A percentile compares a stretch with the other conserved stretches of the same genome.
phyloP scores from a whole-genome alignment of 306 rosid species.

The Quercus agrifolia region DNA sequence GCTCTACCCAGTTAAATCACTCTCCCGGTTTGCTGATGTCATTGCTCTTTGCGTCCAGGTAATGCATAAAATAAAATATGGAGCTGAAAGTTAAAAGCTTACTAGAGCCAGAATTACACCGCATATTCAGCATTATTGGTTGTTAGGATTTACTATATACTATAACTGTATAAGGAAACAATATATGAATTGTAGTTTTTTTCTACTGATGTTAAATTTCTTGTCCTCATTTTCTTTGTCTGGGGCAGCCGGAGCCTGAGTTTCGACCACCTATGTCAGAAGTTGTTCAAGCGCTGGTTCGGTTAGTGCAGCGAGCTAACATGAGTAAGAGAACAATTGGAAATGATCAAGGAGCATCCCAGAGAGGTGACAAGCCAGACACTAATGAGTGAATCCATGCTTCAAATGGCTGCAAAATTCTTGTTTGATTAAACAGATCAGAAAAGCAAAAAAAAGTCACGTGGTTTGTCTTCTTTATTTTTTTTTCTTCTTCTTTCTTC shows the following conservation, averaged over 20 bases:
- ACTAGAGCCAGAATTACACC: background rate
- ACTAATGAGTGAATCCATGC: constrained; percentile 43
- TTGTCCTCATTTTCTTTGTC: constrained; percentile 1
- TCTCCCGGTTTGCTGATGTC: constrained; percentile 96
- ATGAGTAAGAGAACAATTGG: constrained; percentile 95
- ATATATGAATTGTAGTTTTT: background rate
- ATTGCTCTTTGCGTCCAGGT: constrained; percentile 99
- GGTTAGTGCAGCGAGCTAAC: constrained; percentile 90
- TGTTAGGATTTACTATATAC: background rate
- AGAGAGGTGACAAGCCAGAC: constrained; percentile 44
- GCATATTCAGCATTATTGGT: background rate
- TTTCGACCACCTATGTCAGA: constrained; percentile 99
- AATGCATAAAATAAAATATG: constrained; percentile 17
- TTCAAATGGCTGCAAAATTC: constrained; percentile 26
- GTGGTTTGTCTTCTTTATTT: constrained; percentile 3
- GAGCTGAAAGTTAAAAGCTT: background rate
- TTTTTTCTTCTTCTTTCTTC: background rate
- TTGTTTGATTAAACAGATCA: background rate
- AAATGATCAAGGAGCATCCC: constrained; percentile 65
- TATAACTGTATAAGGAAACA: background rate
- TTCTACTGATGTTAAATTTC: constrained; percentile 8
- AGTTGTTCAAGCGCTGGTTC: constrained; percentile 88
- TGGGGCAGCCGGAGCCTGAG: constrained; percentile 89
- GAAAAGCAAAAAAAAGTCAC: background rate
- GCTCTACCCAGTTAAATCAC: constrained; percentile 89